Evolutionary conservation across 2,329 filamentous ascomycete genomes (phyloP).

Genomic region (Fusarium xyrophilum): DNA sequence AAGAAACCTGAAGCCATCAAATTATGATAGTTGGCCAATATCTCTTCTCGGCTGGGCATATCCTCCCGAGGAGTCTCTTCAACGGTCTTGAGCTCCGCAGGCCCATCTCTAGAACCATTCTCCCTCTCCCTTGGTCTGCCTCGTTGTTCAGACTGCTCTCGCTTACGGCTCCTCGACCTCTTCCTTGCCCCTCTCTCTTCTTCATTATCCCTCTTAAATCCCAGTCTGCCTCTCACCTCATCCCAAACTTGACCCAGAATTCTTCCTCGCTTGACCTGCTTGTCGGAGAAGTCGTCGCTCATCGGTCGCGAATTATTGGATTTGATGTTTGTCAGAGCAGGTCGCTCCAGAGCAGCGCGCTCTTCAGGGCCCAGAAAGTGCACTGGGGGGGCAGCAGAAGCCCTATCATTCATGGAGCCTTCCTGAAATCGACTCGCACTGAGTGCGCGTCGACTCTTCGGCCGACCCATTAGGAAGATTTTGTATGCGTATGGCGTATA

Average conservation of each 20-base stretch:
- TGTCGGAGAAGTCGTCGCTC: constrained; percentile 46
- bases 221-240: constrained; percentile 46
- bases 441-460: constrained; percentile 45
- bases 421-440: constrained; percentile 69
- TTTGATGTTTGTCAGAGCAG: constrained; percentile 16
- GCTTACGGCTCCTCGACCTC: constrained; percentile 36
- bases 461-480: constrained; percentile 40
- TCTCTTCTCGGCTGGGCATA: constrained; percentile 55
- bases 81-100: constrained; percentile 8
- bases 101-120: constrained; percentile 17
- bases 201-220: constrained; percentile 40
- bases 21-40: constrained; percentile 63
- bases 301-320: constrained; percentile 28
- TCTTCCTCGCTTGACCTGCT: constrained; percentile 42
- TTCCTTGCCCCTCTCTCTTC: constrained; percentile 37
- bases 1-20: constrained; percentile 66
- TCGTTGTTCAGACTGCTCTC: constrained; percentile 22
- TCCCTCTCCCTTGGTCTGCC: constrained; percentile 29
- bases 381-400: constrained; percentile 73
- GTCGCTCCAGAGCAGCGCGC: constrained; percentile 43
- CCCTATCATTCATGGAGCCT: constrained; percentile 85
- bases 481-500: constrained; percentile 16
- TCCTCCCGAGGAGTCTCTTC: constrained; percentile 31
- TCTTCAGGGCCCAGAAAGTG: constrained; percentile 64
- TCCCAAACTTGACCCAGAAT: constrained; percentile 50